Base-by-base conservation (phyloP, 495 filamentous ascomycete genomes). In the Aspergillus homomorphus region DNA sequence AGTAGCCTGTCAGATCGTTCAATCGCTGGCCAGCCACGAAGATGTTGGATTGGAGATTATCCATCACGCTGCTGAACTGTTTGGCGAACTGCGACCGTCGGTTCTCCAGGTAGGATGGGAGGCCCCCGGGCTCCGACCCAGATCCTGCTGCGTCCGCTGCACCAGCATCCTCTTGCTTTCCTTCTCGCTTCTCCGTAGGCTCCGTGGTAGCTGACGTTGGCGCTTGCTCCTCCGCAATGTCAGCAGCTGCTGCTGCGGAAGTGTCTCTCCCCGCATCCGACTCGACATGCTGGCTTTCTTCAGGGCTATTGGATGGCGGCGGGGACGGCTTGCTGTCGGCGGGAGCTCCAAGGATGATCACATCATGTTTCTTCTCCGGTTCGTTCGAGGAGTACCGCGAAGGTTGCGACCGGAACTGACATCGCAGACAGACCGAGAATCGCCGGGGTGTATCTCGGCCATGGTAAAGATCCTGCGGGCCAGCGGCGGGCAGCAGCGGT, bases 1-100 rank as follows among this genome's bases (percentile, higher is more conserved):
- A 87, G 80, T 98, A 98, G 14, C 95, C 95, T 1, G 95, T 98
- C 49, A 96, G 78, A 65, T 90, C 89, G 71, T 98, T 98, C 72
- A 98, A 80, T 55, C 86, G 87, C 67, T 96, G 92, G 4, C 89
- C 88, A 12, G 91, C 91, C 54, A 86, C 82, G 61, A 95, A 89
- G 33, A 92, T 77, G 59, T 92, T 91, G 22, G 89, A 84, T 67
- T 96, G 90, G 22, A 96, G 68, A 58, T 89, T 83, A 73, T 98
- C 94, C 90, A 97, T 96, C 63, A 96, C 71, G 50, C 79, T 67
- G 49, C 81, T 84, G 67, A 96, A 87, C 58, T 87, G 84, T 60
- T 88, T 89, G 5, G 88, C 88, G 45, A 91, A 65, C 54, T 84
- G 73, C 53, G 85, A 89, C 70, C 92, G 82, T 21, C 85, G 86